phyloP scores from a whole-genome alignment of 192 early-diverging fungal species.

The Kickxella alabastrina region DNA sequence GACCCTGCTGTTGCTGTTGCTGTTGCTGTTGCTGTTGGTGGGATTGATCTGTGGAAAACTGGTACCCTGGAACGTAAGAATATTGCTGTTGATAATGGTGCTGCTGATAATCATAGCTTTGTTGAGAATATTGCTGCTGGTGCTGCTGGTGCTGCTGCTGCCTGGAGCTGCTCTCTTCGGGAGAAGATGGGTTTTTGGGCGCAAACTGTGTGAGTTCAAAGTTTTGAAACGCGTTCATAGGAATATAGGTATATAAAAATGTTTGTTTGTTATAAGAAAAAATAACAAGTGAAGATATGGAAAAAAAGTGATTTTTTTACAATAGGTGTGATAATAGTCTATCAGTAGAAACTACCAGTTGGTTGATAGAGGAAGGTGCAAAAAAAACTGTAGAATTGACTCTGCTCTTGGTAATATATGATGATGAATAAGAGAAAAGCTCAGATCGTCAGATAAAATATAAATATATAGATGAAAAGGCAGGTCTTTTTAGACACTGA shows the following conservation, averaged over 20 bases:
- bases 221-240: not conserved
- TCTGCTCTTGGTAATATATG: too few species aligned
- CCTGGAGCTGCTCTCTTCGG: not conserved
- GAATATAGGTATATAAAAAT: not conserved
- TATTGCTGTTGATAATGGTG: not conserved
- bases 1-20: not conserved
- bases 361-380: too few species aligned
- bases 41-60: not conserved
- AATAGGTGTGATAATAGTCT: too few species aligned
- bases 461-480: too few species aligned
- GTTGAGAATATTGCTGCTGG: not conserved
- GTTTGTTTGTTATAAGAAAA: not conserved
- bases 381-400: too few species aligned
- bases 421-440: too few species aligned
- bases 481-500: too few species aligned
- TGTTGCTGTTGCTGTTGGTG: slow-evolving; percentile 4
- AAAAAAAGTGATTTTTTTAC: too few species aligned
- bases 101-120: not conserved
- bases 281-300: not conserved
- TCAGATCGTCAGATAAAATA: too few species aligned
- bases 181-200: not conserved
- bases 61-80: not conserved
- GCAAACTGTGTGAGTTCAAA: not conserved
- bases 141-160: slow-evolving; percentile 1
- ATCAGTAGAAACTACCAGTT: too few species aligned